phyloP scores from a whole-genome alignment of 352 stramenopile genomes.

The Pilasporangium apinafurcum region DNA sequence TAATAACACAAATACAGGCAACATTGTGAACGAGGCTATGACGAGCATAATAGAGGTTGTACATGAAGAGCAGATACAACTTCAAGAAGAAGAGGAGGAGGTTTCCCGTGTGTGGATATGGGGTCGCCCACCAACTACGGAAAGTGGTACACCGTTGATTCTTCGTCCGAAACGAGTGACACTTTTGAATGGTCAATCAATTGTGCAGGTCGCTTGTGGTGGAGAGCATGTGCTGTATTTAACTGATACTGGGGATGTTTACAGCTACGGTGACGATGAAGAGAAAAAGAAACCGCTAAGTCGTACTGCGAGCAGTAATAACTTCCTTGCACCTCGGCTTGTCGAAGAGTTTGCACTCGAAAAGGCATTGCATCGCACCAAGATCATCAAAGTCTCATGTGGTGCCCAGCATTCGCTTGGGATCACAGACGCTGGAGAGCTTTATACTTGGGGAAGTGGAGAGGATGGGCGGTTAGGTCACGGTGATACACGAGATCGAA shows the following conservation, averaged over 20 bases:
- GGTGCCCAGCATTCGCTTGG: conserved; percentile 71
- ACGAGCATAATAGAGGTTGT: too few species aligned
- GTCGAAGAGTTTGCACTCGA: conserved; percentile 77
- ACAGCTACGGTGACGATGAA: conserved; percentile 68
- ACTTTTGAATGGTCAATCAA: conserved; percentile 43
- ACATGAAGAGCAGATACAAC: neutral
- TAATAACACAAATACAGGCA: neutral
- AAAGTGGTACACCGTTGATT: conserved; percentile 41
- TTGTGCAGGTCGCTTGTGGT: conserved; percentile 71
- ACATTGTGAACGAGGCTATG: neutral
- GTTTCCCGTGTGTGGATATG: conserved; percentile 54
- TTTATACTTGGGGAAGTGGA: conserved; percentile 81
- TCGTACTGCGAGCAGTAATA: conserved; percentile 9
- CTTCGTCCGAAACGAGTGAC: conserved; percentile 62
- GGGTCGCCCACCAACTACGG: conserved; percentile 50
- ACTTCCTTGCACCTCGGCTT: conserved; percentile 52
- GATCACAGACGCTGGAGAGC: conserved; percentile 58
- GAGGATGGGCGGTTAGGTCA: conserved; percentile 76
- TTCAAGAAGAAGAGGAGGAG: conserved; percentile 12
- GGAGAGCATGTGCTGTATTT: conserved; percentile 75
- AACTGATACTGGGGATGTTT: conserved; percentile 69
- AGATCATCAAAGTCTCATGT: conserved; percentile 56
- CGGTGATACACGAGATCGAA: conserved; percentile 73
- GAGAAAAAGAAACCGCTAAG: conserved; percentile 30
- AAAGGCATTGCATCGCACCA: conserved; percentile 65